Conservation (phyloP, 192 early-diverging fungal species). For the Geranomyces michiganensis region DNA sequence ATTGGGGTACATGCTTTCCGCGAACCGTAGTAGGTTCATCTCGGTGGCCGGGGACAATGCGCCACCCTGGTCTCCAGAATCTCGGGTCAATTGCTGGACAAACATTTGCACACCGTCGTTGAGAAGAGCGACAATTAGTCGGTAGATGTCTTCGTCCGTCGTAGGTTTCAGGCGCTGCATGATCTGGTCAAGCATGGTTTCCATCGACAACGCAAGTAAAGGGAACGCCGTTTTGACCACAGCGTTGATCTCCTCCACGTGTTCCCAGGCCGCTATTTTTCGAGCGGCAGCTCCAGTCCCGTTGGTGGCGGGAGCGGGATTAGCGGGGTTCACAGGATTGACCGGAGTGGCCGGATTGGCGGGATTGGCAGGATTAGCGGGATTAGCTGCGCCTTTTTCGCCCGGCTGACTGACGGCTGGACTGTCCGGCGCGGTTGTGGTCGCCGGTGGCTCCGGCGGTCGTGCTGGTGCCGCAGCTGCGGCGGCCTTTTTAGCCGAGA, state of each 20-base stretch:
- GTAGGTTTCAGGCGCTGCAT: conserved; percentile 88
- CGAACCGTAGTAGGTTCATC: conserved; percentile 82
- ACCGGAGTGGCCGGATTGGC: neutral
- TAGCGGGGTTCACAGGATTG: neutral
- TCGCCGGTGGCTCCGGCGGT: conserved; percentile 6
- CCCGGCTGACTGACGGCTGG: neutral
- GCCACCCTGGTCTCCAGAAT: conserved; percentile 62
- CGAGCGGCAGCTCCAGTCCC: conserved; percentile 1
- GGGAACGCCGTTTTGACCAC: conserved; percentile 95
- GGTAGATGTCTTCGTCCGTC: conserved; percentile 97
- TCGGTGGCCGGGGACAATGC: conserved; percentile 70
- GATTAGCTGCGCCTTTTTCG: neutral
- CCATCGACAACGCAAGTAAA: conserved; percentile 91
- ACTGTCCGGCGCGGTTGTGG: neutral
- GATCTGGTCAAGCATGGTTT: conserved; percentile 99
- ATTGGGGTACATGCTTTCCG: conserved; percentile 81
- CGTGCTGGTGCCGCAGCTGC: conserved; percentile 3
- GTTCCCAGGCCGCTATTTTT: conserved; percentile 67
- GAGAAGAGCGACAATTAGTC: conserved; percentile 88
- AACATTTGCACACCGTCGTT: conserved; percentile 83
- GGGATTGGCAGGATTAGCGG: neutral
- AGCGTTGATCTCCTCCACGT: conserved; percentile 93
- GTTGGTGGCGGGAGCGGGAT: neutral
- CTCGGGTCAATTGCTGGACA: conserved; percentile 68
- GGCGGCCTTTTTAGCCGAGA: conserved; percentile 61